These are phyloP conservation scores for Mycena sp. DNA, from an alignment of 1,284 basidiomycete species.

Conservation along the genomic window DNA sequence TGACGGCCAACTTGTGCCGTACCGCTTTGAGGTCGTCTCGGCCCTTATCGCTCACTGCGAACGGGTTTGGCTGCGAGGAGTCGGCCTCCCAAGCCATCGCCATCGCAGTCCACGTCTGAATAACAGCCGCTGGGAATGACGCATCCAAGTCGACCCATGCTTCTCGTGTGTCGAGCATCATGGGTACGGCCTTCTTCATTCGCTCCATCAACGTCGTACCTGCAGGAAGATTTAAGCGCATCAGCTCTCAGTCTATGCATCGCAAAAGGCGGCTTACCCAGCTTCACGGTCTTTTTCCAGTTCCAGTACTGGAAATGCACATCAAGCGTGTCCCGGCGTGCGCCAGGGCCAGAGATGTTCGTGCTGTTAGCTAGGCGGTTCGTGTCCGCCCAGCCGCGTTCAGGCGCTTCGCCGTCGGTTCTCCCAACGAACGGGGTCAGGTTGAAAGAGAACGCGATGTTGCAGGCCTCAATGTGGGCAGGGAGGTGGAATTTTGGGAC, in stretches of 20 bases:
- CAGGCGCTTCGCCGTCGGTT: too few relatives aligned
- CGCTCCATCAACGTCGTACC: not conserved
- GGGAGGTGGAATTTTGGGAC: not conserved
- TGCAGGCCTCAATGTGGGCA: not conserved
- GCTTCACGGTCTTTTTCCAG: not conserved
- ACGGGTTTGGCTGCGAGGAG: conserved; percentile 1
- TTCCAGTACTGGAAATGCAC: not conserved
- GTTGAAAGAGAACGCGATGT: not conserved
- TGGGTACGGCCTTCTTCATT: not conserved
- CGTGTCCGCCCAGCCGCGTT: too few relatives aligned
- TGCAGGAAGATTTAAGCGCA: not conserved
- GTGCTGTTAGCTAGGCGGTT: not conserved
- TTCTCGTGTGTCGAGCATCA: not conserved
- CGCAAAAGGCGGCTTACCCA: not conserved
- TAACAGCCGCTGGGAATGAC: not conserved
- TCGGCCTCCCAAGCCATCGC: conserved; percentile 5
- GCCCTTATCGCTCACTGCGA: not conserved
- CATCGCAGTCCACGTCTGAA: conserved; percentile 1
- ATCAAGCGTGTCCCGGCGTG: not conserved
- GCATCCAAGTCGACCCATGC: conserved; percentile 6
- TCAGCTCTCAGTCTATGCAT: not conserved
- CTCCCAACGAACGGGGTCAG: too few relatives aligned
- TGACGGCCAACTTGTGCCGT: not conserved
- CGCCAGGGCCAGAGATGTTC: not conserved
- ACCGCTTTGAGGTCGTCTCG: not conserved